A percentile compares a stretch with the other conserved stretches of the same genome.
These are phyloP conservation scores for Cladophialophora yegresii DNA, from an alignment of 2,329 filamentous ascomycete species.

Conservation along the genomic window DNA sequence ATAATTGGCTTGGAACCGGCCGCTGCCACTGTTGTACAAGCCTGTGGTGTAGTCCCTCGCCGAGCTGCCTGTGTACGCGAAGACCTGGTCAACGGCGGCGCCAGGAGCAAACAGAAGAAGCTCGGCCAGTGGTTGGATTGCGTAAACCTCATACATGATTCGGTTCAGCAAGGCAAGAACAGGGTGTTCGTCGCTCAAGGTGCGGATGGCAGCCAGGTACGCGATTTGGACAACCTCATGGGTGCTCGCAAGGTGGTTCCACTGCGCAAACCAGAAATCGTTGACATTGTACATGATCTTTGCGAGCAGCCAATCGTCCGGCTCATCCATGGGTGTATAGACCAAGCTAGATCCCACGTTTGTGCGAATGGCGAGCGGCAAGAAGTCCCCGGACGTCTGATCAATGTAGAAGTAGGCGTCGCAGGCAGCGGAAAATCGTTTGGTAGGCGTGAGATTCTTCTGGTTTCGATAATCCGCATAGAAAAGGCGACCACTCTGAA, in stretches of 20 bases:
- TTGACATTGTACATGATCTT: slow-evolving; percentile 26
- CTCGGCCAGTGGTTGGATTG: slow-evolving; percentile 18
- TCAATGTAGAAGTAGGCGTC: slow-evolving; percentile 22
- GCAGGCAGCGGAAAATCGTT: slow-evolving; percentile 11
- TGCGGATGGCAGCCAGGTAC: slow-evolving; percentile 20
- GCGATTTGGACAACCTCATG: slow-evolving; percentile 23
- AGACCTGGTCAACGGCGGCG: slow-evolving; percentile 21
- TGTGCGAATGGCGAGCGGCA: slow-evolving; percentile 20
- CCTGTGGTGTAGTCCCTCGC: slow-evolving; percentile 19
- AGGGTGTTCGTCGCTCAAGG: slow-evolving; percentile 20
- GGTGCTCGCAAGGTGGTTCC: slow-evolving; percentile 23
- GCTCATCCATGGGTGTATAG: slow-evolving; percentile 14
- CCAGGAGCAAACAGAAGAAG: slow-evolving; percentile 19
- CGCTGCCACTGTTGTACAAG: slow-evolving; percentile 18
- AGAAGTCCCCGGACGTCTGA: slow-evolving; percentile 13
- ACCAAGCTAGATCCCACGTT: slow-evolving; percentile 19
- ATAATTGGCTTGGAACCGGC: slow-evolving; percentile 20
- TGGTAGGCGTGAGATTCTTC: slow-evolving; percentile 14
- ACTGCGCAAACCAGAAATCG: slow-evolving; percentile 22
- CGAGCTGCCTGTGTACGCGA: slow-evolving; percentile 16
- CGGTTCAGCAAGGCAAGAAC: slow-evolving; percentile 19
- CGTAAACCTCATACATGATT: slow-evolving; percentile 22
- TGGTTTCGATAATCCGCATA: slow-evolving; percentile 23
- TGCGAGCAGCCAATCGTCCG: slow-evolving; percentile 19
- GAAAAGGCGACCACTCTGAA: slow-evolving; percentile 15